Evolutionary conservation across 257 asterid genomes (phyloP).

Genomic region (Parsonsia alboflavescens): DNA sequence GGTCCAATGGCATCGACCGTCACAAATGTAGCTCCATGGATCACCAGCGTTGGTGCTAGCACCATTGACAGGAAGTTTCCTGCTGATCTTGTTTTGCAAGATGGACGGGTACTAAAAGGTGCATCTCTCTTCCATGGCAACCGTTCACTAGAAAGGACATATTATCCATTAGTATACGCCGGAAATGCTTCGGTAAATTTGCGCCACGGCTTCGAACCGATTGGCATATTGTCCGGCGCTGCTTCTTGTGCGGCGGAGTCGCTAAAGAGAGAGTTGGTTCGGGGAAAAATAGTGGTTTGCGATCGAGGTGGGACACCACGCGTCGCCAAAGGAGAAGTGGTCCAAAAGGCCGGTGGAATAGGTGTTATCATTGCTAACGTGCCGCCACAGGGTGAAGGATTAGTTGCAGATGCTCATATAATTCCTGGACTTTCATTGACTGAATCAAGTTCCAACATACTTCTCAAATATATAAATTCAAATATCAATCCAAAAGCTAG

Average conservation of each 20-base stretch:
- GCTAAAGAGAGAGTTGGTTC: constrained; percentile 40
- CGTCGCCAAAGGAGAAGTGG: constrained; percentile 63
- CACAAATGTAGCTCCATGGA: constrained; percentile 84
- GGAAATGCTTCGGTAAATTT: constrained; percentile 45
- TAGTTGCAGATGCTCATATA: constrained; percentile 66
- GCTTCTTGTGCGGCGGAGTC: constrained; percentile 48
- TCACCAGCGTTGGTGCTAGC: constrained; percentile 83
- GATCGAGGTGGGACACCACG: constrained; percentile 72
- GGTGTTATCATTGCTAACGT: constrained; percentile 76
- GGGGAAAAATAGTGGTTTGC: constrained; percentile 76
- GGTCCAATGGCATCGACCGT: constrained; percentile 67
- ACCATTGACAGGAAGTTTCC: constrained; percentile 75
- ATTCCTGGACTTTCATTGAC: constrained; percentile 64
- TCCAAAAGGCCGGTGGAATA: constrained; percentile 58
- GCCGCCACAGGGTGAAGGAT: constrained; percentile 76
- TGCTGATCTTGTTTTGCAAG: constrained; percentile 53
- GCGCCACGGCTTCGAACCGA: constrained; percentile 22
- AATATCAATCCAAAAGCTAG: constrained; percentile 47
- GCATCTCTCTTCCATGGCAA: constrained; percentile 50
- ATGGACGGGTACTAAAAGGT: constrained; percentile 51
- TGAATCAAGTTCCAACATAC: constrained; percentile 35
- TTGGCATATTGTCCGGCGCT: constrained; percentile 32
- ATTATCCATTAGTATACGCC: constrained; percentile 48
- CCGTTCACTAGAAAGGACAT: constrained; percentile 22
- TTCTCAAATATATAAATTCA: constrained; percentile 49